phyloP scores from a whole-genome alignment of 73 alveolate genomes.

The Paramecium primaurelia region DNA sequence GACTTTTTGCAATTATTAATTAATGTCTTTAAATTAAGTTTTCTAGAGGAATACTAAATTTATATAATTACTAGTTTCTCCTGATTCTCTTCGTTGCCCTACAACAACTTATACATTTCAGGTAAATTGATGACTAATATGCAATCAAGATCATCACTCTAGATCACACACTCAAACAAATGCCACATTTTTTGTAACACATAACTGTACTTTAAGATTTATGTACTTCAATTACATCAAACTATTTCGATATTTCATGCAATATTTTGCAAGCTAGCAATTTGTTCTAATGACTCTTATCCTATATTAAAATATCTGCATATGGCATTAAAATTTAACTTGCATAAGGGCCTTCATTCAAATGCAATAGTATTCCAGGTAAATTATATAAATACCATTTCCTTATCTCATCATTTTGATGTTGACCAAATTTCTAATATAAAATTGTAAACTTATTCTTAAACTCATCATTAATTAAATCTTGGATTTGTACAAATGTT shows the following conservation, averaged over 20 bases:
- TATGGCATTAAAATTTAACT: not conserved
- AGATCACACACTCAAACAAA: conserved; percentile 47
- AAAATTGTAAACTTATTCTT: not conserved
- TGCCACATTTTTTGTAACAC: not conserved
- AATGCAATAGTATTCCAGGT: not conserved
- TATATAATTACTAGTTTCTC: not conserved
- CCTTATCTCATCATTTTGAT: conserved; percentile 5
- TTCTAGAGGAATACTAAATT: not conserved
- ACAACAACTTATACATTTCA: not conserved
- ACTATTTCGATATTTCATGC: conserved; percentile 28
- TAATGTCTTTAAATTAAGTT: not conserved
- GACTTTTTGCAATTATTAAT: not conserved
- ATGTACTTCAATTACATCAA: conserved; percentile 41
- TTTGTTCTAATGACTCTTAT: conserved; percentile 11
- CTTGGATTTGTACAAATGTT: not conserved
- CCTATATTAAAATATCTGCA: not conserved
- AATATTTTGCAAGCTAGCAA: conserved; percentile 3
- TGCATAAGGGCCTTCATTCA: conserved; percentile 3
- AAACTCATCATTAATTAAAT: not conserved
- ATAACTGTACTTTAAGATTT: conserved; percentile 30
- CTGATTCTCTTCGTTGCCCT: conserved; percentile 9
- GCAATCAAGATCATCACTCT: conserved; percentile 35
- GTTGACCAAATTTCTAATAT: not conserved
- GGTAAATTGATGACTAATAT: not conserved
- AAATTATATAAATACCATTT: not conserved